Evolutionary conservation across 495 filamentous ascomycete genomes (phyloP).

Genomic region (Usnea hakonensis): DNA sequence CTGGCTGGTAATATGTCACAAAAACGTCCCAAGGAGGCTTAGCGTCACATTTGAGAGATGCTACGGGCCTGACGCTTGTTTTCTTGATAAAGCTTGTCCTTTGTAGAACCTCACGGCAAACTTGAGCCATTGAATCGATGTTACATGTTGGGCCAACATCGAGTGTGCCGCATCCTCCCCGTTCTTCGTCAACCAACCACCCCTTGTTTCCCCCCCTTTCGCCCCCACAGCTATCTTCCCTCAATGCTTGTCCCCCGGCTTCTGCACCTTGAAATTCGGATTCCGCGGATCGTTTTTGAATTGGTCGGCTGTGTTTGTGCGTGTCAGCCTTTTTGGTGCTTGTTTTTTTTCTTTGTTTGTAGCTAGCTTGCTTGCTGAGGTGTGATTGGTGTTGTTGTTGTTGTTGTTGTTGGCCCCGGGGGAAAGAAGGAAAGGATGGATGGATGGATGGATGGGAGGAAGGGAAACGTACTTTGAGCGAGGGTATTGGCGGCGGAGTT

Average conservation of each 20-base stretch:
- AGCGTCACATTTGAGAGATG: background rate
- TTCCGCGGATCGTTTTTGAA: constrained; percentile 96
- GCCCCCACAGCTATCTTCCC: background rate
- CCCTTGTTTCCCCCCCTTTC: background rate
- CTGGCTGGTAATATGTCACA: background rate
- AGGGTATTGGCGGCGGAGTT: constrained; percentile 65
- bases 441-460: constrained; percentile 29
- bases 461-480: constrained; percentile 50
- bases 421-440: background rate
- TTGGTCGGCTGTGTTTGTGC: constrained; percentile 57
- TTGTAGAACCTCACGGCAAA: background rate
- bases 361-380: too few species aligned
- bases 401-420: background rate
- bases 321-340: constrained; percentile 1
- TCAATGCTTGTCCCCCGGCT: constrained; percentile 28
- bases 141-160: background rate
- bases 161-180: background rate
- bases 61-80: background rate
- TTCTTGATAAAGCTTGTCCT: background rate
- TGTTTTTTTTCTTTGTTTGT: constrained; percentile 3
- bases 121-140: background rate
- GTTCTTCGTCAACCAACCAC: background rate
- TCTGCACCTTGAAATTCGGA: constrained; percentile 53
- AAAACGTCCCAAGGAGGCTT: background rate
- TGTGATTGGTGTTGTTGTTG: too few species aligned